Evolutionary conservation across 2,329 filamentous ascomycete genomes (phyloP).

Genomic region (Stachybotrys chlorohalonatus): DNA sequence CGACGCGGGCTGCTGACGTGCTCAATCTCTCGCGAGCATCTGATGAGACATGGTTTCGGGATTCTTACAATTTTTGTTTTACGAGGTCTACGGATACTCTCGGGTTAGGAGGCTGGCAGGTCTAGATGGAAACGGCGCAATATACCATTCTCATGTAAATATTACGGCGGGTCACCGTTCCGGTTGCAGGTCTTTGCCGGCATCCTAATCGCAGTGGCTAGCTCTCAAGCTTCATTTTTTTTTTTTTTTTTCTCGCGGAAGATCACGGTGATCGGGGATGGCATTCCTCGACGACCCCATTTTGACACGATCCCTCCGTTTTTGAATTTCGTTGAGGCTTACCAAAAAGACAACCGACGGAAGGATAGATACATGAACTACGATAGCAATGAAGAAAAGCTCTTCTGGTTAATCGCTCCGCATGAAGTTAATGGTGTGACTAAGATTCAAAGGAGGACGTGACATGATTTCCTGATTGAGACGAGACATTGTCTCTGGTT

Average conservation of each 20-base stretch:
- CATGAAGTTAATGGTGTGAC: background rate
- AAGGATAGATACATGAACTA: conserved; percentile 13
- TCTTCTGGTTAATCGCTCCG: background rate
- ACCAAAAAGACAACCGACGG: conserved; percentile 2
- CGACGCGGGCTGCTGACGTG: background rate
- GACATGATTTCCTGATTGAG: background rate
- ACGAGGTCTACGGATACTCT: background rate
- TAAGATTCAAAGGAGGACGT: background rate
- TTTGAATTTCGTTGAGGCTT: background rate
- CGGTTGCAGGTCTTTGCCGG: background rate
- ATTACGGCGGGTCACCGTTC: background rate
- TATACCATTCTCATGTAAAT: background rate
- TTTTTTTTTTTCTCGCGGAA: background rate
- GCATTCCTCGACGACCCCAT: background rate
- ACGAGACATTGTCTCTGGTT: background rate
- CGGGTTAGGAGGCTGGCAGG: background rate
- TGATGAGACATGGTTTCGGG: background rate
- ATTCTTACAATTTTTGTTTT: background rate
- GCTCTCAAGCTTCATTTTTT: background rate
- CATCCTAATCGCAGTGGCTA: background rate
- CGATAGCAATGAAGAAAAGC: conserved; percentile 11
- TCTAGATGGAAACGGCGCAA: background rate
- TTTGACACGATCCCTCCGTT: background rate
- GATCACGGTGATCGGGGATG: background rate
- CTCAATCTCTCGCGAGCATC: background rate